These are phyloP conservation scores for Starmerella cellae DNA, from an alignment of 805 yeast species.

Conservation along the genomic window DNA sequence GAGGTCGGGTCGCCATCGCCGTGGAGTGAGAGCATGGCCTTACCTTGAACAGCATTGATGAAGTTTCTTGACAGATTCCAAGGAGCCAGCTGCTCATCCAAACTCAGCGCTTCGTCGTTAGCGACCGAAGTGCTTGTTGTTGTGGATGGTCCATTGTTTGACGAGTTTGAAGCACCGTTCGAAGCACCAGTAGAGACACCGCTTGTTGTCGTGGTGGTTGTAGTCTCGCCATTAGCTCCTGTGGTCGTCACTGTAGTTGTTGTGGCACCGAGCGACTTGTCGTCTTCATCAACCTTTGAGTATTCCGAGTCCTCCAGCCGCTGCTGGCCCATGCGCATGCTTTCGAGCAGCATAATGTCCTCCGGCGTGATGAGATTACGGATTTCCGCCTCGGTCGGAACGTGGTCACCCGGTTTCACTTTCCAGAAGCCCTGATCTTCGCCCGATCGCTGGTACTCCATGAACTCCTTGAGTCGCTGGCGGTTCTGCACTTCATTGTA, in stretches of 20 bases:
- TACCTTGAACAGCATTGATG: conserved; percentile 86
- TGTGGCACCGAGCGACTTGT: conserved; percentile 17
- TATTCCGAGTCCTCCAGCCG: conserved; percentile 65
- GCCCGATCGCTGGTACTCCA: conserved; percentile 93
- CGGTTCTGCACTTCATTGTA: conserved; percentile 96
- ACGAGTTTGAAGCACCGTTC: conserved; percentile 17
- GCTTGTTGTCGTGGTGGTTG: too few relatives aligned
- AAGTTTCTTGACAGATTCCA: conserved; percentile 93
- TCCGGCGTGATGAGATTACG: conserved; percentile 84
- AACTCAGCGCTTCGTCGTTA: conserved; percentile 34
- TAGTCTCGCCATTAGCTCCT: not conserved
- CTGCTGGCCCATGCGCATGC: conserved; percentile 91
- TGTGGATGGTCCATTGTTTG: not conserved
- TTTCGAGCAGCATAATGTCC: conserved; percentile 71
- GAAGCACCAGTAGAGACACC: conserved; percentile 5
- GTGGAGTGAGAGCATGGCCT: conserved; percentile 88
- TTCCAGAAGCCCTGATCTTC: conserved; percentile 95
- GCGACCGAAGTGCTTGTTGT: conserved; percentile 8
- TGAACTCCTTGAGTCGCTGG: conserved; percentile 87
- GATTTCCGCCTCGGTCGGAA: conserved; percentile 65
- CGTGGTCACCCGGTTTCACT: conserved; percentile 48
- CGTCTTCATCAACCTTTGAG: conserved; percentile 33
- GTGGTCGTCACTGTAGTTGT: too few relatives aligned
- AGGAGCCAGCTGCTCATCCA: conserved; percentile 78
- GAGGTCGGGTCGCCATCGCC: conserved; percentile 95